phyloP scores from a whole-genome alignment of 768 basidiomycete genomes.

The Royoungia palumana region DNA sequence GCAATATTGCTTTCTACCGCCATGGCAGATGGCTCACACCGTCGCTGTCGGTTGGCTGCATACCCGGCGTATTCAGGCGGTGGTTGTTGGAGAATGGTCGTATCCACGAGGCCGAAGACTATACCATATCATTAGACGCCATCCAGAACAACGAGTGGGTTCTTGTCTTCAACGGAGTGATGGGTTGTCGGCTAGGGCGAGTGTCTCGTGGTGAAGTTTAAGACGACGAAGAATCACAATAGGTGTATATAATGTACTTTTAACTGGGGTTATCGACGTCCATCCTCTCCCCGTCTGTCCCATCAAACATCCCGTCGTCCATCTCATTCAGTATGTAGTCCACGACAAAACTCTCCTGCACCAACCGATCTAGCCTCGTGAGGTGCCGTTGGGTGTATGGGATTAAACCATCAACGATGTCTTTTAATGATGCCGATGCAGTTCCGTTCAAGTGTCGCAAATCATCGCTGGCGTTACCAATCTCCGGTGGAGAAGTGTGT shows the following conservation, averaged over 20 bases:
- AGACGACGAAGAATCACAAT: background rate
- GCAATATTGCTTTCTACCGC: conserved; percentile 68
- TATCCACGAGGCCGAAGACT: conserved; percentile 49
- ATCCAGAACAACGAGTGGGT: conserved; percentile 59
- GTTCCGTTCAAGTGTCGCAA: conserved; percentile 26
- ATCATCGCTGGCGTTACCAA: conserved; percentile 22
- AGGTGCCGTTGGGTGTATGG: conserved; percentile 96
- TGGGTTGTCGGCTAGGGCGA: conserved; percentile 60
- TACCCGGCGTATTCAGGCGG: conserved; percentile 67
- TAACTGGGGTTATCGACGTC: conserved; percentile 32
- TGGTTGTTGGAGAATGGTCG: conserved; percentile 62
- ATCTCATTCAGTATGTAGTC: conserved; percentile 87
- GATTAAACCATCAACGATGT: conserved; percentile 80
- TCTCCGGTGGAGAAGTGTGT: conserved; percentile 15
- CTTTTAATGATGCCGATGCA: conserved; percentile 46
- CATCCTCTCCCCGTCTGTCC: conserved; percentile 43
- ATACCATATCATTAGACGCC: conserved; percentile 39
- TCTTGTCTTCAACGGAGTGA: conserved; percentile 69
- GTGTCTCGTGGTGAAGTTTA: conserved; percentile 1
- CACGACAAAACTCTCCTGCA: conserved; percentile 94
- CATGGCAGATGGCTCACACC: conserved; percentile 64
- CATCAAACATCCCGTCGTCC: conserved; percentile 73
- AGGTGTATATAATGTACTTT: conserved; percentile 15
- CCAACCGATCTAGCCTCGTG: conserved; percentile 73
- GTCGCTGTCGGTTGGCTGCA: conserved; percentile 54